phyloP scores from a whole-genome alignment of 805 yeast genomes.

The Cyberlindnera euphorbiae region DNA sequence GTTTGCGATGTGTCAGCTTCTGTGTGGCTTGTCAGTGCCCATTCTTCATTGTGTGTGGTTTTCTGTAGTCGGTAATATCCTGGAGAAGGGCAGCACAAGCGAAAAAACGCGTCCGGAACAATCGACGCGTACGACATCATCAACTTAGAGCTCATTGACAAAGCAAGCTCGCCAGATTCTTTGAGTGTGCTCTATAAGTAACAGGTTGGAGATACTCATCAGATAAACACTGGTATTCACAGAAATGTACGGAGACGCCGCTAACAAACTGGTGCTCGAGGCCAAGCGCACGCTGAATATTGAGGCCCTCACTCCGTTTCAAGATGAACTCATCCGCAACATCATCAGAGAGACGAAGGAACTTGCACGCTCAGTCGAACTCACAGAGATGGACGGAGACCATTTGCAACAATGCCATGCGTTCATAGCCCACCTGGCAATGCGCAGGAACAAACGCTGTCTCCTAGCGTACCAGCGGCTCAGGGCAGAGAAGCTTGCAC shows the following conservation, averaged over 20 bases:
- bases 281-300: slow-evolving; percentile 74
- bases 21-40: too few relatives aligned
- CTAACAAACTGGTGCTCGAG: slow-evolving; percentile 76
- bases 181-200: too few relatives aligned
- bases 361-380: slow-evolving; percentile 43
- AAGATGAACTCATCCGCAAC: slow-evolving; percentile 63
- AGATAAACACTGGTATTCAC: too few relatives aligned
- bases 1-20: too few relatives aligned
- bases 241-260: slow-evolving; percentile 92
- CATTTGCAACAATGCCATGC: slow-evolving; percentile 12
- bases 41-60: too few relatives aligned
- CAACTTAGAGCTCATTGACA: too few relatives aligned
- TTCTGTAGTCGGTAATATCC: too few relatives aligned
- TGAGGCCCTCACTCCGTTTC: slow-evolving; percentile 63
- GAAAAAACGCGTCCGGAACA: too few relatives aligned
- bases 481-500: slow-evolving; percentile 63
- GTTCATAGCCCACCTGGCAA: slow-evolving; percentile 25
- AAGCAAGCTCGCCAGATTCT: too few relatives aligned
- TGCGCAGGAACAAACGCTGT: slow-evolving; percentile 88
- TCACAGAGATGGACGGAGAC: slow-evolving; percentile 7
- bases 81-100: too few relatives aligned
- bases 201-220: too few relatives aligned
- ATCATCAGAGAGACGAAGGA: slow-evolving; percentile 69
- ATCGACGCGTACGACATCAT: too few relatives aligned
- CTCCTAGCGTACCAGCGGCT: slow-evolving; percentile 75